Base-by-base conservation (phyloP, 1,139 yeast genomes). In the Debaryomyces robertsiae region DNA sequence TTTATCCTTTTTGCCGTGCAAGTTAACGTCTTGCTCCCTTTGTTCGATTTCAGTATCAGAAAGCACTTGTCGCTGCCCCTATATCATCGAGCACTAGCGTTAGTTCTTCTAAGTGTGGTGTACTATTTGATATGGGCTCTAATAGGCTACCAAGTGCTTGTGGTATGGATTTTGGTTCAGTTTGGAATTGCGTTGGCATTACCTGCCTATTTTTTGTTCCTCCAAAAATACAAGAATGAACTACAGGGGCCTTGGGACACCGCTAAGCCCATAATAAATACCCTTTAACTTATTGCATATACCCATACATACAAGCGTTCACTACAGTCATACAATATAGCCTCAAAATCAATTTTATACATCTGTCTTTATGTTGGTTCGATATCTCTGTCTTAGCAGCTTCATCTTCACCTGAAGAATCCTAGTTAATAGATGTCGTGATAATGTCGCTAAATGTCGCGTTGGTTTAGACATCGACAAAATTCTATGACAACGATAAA, bases 241-340 rank as follows among this genome's bases (percentile, higher is more conserved):
- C 69, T 89, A 42, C 91, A 85, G 61, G 96, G 96, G 0, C 96
- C 96, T 0, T 89, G 96, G 96, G 96, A 89, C 60, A 82, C 86
- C 1, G 96, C 95, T 9, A 80, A 77, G 53, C 96, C 96, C 1
- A 60, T 68, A 10, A 58, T 73, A 9, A 33, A 34, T 16, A 27
- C 45, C 15, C 31, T 16, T 17, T 37, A 25, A 15, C 3, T 16
- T 11, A 9, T 7, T 29, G 17, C n/a, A 17, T 15, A 9, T 27
- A 15, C 13, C 3, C 6, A 22, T 19, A 19, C 22, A 7, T 19
- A 19, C 7, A 19, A 19, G 22, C 22, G 7, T 19, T 6, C 7
- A 19, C 7, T 19, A n/a, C 22, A 19, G 22, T 19, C 7, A 19
- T 19, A 19, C n/a, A n/a, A n/a, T n/a, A n/a, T n/a, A n/a, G n/a